Conservation (phyloP, 1,284 basidiomycete genomes). For the Cutaneotrichosporon curvatum region DNA sequence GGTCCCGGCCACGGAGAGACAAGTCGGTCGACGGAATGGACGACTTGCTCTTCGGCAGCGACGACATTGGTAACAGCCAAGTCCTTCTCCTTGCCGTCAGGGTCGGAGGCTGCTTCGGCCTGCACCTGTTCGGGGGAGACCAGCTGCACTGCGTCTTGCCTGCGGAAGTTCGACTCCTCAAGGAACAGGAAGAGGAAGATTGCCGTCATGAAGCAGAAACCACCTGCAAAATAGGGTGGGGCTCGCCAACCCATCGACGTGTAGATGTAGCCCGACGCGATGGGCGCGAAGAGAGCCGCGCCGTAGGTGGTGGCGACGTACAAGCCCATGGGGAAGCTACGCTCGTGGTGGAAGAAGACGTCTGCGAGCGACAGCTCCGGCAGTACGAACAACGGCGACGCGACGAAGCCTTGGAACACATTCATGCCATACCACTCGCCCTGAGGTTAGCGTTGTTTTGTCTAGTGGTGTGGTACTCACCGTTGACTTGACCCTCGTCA, state of each 20-base stretch:
- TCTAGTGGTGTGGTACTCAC: no score
- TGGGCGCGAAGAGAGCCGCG: constrained; percentile 19
- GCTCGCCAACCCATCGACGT: constrained; percentile 21
- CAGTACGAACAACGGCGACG: constrained; percentile 20
- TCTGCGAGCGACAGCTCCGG: constrained; percentile 25
- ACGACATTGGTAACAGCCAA: neutral
- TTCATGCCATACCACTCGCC: constrained; percentile 3
- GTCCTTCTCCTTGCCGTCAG: neutral
- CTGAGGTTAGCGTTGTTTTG: no score
- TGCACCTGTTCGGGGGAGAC: neutral
- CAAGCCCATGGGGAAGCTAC: constrained; percentile 20
- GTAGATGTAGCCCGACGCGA: constrained; percentile 26
- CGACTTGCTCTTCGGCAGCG: neutral
- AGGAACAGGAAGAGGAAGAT: constrained; percentile 25
- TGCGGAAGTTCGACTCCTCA: constrained; percentile 25
- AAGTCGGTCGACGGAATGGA: constrained; percentile 6
- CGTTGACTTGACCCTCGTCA: neutral
- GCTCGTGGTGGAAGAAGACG: constrained; percentile 28
- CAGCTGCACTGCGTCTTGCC: neutral
- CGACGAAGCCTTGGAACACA: constrained; percentile 16
- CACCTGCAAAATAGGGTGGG: constrained; percentile 15
- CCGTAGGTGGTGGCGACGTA: constrained; percentile 22
- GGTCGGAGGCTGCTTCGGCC: neutral
- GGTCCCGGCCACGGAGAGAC: constrained; percentile 17
- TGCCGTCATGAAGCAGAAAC: constrained; percentile 14